phyloP scores from a whole-genome alignment of 192 early-diverging fungal species.

The Anaeromyces robustus region DNA sequence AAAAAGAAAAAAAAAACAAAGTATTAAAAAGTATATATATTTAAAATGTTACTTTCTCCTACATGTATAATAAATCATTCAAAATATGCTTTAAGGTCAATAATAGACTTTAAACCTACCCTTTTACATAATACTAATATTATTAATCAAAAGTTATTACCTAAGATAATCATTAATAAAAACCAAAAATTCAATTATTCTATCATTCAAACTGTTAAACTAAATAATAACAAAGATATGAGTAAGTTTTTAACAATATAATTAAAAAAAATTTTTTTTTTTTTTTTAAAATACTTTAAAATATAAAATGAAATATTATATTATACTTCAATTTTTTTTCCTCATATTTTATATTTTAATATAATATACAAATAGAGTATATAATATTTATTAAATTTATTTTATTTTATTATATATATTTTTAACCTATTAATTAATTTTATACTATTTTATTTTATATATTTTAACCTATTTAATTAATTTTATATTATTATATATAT shows the following conservation, averaged over 20 bases:
- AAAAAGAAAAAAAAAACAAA: no score
- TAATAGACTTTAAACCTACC: not conserved
- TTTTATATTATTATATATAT: no score
- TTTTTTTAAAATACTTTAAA: no score
- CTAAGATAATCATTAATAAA: not conserved
- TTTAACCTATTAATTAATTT: no score
- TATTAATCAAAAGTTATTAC: not conserved
- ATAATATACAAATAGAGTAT: no score
- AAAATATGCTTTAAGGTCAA: not conserved
- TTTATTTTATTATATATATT: not conserved
- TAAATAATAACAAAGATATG: not conserved
- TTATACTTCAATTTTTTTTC: no score
- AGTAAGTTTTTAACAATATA: not conserved
- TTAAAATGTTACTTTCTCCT: no score
- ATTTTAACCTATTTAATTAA: no score
- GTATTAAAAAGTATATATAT: no score
- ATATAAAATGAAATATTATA: no score
- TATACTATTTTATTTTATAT: no score
- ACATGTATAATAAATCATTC: not conserved
- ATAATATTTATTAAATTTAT: not conserved
- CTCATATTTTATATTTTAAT: not conserved
- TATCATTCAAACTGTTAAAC: not conserved
- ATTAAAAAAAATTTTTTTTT: no score
- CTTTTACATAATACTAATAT: not conserved
- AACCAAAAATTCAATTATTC: not conserved